phyloP scores from a whole-genome alignment of 345 rosid genomes.

The Populus ilicifolia region DNA sequence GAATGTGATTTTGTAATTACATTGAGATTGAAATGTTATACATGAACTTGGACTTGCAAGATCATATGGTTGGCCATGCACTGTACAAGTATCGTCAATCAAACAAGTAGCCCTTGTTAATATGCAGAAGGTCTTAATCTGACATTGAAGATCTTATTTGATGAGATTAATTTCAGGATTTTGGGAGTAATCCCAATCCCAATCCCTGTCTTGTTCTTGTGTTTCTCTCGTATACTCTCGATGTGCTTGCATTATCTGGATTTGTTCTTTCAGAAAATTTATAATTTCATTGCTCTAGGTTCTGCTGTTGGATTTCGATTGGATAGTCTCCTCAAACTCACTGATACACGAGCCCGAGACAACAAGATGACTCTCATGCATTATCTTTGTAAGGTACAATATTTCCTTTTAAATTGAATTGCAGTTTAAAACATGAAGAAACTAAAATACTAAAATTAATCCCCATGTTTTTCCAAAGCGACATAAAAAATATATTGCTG shows the following conservation, averaged over 20 bases:
- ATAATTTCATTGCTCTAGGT: constrained; percentile 40
- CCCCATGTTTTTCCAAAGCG: no score
- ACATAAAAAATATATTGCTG: no score
- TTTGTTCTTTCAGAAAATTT: constrained; percentile 3
- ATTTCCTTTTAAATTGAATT: not conserved
- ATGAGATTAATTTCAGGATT: not conserved
- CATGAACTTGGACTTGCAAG: not conserved
- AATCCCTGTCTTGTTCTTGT: not conserved
- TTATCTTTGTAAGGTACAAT: constrained; percentile 78
- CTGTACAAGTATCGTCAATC: not conserved
- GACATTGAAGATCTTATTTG: not conserved
- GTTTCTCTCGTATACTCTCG: not conserved
- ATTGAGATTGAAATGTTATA: not conserved
- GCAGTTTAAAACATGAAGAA: not conserved
- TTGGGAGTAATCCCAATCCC: not conserved
- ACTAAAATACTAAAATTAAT: no score
- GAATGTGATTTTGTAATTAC: not conserved
- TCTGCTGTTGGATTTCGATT: constrained; percentile 85
- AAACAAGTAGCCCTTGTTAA: not conserved
- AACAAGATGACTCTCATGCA: constrained; percentile 93
- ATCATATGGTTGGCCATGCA: not conserved
- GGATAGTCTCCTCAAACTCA: constrained; percentile 88
- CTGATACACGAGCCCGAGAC: constrained; percentile 72
- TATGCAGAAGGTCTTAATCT: not conserved
- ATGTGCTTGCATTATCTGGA: not conserved